Percentiles rank a stretch among this genome's conserved stretches.
Evolutionary conservation across 441 rosid genomes (phyloP).

Genomic region (Populus hybrid): DNA sequence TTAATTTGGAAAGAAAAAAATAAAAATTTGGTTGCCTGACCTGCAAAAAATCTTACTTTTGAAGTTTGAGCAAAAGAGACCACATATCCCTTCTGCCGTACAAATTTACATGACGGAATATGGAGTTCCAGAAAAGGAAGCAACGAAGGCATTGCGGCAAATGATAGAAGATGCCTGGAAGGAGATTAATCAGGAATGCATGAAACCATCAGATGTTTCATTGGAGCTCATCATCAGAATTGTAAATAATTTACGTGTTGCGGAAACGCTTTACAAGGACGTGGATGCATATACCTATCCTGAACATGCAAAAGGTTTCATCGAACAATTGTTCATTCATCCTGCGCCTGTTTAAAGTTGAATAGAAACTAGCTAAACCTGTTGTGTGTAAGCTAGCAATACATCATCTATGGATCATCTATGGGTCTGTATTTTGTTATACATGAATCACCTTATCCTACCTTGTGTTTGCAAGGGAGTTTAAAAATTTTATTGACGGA

Average conservation of each 20-base stretch:
- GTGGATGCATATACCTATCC: conserved; percentile 15
- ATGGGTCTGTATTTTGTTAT: too few species aligned
- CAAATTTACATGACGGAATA: conserved; percentile 26
- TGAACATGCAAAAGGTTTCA: neutral
- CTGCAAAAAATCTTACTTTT: too few species aligned
- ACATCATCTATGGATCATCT: too few species aligned
- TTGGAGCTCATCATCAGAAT: conserved; percentile 5
- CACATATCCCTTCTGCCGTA: conserved; percentile 13
- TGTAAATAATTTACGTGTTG: conserved; percentile 8
- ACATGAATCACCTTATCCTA: too few species aligned
- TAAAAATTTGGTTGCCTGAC: too few species aligned
- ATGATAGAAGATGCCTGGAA: conserved; percentile 22
- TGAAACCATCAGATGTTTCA: conserved; percentile 9
- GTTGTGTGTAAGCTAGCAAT: too few species aligned
- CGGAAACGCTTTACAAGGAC: conserved; percentile 7
- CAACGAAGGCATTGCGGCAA: neutral
- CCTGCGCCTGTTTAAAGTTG: neutral
- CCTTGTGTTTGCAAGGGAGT: too few species aligned
- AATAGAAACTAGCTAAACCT: too few species aligned
- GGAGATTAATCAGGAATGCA: conserved; percentile 21
- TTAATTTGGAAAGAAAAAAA: too few species aligned
- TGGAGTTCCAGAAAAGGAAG: conserved; percentile 18
- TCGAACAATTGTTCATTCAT: neutral
- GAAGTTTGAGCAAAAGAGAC: conserved; percentile 25
- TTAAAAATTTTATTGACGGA: too few species aligned